Evolutionary conservation across 2,329 filamentous ascomycete species (phyloP).

Genomic region (Coccinonectria pachysandricola): DNA sequence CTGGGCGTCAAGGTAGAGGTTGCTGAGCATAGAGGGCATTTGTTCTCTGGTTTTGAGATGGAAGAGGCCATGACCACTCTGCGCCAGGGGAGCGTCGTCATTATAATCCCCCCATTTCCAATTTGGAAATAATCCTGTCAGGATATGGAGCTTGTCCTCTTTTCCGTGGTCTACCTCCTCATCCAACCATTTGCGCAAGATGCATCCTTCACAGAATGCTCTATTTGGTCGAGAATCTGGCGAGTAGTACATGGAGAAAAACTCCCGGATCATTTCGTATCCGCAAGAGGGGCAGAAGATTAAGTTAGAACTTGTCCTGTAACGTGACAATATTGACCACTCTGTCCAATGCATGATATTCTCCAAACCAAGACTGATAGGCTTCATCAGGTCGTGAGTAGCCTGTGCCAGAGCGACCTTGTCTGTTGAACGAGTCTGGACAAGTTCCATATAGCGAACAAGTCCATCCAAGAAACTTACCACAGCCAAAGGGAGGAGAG

Average conservation of each 20-base stretch:
- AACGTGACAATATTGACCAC: conserved; percentile 14
- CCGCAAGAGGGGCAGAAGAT: conserved; percentile 26
- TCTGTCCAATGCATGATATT: conserved; percentile 6
- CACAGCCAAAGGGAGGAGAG: conserved; percentile 19
- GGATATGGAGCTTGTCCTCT: conserved; percentile 4
- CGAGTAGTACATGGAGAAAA: conserved; percentile 18
- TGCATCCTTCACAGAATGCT: conserved; percentile 24
- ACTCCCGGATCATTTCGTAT: conserved; percentile 21
- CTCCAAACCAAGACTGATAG: conserved; percentile 19
- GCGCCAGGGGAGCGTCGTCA: conserved; percentile 19
- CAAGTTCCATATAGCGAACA: conserved; percentile 19
- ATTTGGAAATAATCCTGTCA: conserved; percentile 16
- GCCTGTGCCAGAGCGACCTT: conserved; percentile 9
- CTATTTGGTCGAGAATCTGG: too few relatives aligned
- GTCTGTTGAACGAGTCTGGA: background rate
- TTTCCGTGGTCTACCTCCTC: conserved; percentile 21
- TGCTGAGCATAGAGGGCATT: conserved; percentile 4
- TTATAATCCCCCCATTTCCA: conserved; percentile 21
- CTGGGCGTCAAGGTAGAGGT: conserved; percentile 3
- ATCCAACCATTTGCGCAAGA: conserved; percentile 20
- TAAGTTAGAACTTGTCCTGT: conserved; percentile 15
- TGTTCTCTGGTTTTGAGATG: conserved; percentile 8
- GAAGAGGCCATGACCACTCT: conserved; percentile 10
- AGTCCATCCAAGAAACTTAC: conserved; percentile 24
- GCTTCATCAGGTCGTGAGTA: conserved; percentile 24